A percentile compares a stretch with the other conserved stretches of the same genome.
Conservation (phyloP, 1,139 yeast species). For the Zhuliangozyma parablackwelliae region DNA sequence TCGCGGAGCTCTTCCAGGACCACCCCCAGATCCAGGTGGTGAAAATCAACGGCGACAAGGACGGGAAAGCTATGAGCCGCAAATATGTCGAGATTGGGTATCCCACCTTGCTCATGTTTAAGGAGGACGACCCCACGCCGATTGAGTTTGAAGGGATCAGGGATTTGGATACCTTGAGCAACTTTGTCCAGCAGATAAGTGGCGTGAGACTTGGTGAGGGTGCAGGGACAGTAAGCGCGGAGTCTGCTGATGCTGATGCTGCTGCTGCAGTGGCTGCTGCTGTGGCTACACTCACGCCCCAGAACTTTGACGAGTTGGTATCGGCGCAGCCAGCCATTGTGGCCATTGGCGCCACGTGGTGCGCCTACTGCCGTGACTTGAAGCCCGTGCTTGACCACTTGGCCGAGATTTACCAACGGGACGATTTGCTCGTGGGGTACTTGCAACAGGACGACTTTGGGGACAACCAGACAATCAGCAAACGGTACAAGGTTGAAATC, state of each 20-base stretch:
- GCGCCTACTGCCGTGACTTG: conserved; percentile 20
- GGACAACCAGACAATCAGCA: conserved; percentile 22
- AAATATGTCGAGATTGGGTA: conserved; percentile 57
- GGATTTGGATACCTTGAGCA: conserved; percentile 41
- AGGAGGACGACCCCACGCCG: conserved; percentile 46
- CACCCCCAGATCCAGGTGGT: conserved; percentile 47
- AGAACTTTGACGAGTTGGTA: conserved; percentile 29
- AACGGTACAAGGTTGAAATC: conserved; percentile 39
- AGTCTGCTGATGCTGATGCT: conserved; percentile 7
- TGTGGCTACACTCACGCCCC: conserved; percentile 28
- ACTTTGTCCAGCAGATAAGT: conserved; percentile 40
- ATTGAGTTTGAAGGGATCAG: conserved; percentile 47
- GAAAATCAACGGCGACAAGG: conserved; percentile 65
- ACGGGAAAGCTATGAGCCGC: conserved; percentile 50
- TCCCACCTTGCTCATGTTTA: conserved; percentile 61
- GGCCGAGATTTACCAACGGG: conserved; percentile 27
- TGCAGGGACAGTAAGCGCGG: conserved; percentile 3
- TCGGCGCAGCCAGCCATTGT: conserved; percentile 24
- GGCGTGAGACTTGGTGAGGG: conserved; percentile 23
- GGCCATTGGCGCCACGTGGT: conserved; percentile 38
- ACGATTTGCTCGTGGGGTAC: conserved; percentile 17
- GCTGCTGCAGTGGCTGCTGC: conserved; percentile 15
- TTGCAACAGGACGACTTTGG: conserved; percentile 38
- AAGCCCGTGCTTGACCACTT: conserved; percentile 27
- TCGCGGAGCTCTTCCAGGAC: conserved; percentile 48